Conservation (phyloP, 164 flowering plant genomes). For the Nymphaea colorata region DNA sequence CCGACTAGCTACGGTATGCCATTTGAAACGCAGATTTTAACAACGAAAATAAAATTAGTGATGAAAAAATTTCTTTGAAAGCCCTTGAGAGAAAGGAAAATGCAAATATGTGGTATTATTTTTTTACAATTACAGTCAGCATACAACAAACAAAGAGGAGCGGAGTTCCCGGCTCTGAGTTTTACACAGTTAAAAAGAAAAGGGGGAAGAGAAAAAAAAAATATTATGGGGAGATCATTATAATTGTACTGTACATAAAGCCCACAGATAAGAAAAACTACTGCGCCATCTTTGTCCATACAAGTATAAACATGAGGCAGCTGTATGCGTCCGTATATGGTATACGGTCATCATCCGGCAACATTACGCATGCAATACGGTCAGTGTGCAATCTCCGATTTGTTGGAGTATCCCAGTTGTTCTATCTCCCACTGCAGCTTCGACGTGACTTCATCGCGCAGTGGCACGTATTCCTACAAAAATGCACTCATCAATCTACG, state of each 20-base stretch:
- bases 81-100: no score
- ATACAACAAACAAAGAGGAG: background rate
- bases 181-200: background rate
- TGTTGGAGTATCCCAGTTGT: constrained; percentile 1
- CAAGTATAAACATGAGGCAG: background rate
- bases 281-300: background rate
- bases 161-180: background rate
- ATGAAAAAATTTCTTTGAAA: no score
- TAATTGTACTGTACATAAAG: background rate
- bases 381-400: constrained; percentile 5
- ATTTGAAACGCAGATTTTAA: no score
- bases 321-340: background rate
- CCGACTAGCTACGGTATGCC: no score
- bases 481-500: background rate
- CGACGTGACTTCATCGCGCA: constrained; percentile 1
- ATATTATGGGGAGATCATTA: background rate
- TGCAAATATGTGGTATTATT: background rate
- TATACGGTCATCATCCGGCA: background rate
- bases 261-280: background rate
- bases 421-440: constrained; percentile 7
- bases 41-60: no score
- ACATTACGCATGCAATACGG: background rate
- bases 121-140: background rate
- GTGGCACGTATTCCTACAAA: constrained; percentile 5
- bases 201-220: background rate